Conservation (phyloP, 106 monocot species). For the Platanthera guangdongensis region DNA sequence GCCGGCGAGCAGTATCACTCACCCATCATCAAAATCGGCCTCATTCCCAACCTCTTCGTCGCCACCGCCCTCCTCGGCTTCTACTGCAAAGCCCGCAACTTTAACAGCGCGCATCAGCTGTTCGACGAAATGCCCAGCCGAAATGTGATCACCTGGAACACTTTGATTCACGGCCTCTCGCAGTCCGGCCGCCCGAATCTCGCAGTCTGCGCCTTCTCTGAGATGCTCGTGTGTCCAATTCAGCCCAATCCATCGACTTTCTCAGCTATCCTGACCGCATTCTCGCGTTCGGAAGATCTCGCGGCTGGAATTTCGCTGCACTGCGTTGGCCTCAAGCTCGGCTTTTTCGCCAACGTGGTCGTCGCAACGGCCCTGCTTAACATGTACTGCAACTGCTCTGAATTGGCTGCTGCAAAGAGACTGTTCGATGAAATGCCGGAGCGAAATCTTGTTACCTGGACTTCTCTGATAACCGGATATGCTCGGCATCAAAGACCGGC, state of each 20-base stretch:
- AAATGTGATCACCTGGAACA: conserved; percentile 4
- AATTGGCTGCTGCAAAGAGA: conserved; percentile 21
- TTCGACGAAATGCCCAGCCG: conserved; percentile 2
- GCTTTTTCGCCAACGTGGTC: conserved; percentile 30
- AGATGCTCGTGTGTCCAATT: conserved; percentile 5
- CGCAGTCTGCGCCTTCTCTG: not conserved
- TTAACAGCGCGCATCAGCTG: not conserved
- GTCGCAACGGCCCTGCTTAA: conserved; percentile 40
- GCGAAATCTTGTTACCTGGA: conserved; percentile 50
- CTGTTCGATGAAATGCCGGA: conserved; percentile 48
- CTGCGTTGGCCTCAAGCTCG: conserved; percentile 22
- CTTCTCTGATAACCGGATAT: conserved; percentile 39
- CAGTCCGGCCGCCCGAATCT: not conserved
- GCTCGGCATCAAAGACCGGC: conserved; percentile 3
- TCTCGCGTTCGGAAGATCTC: conserved; percentile 4
- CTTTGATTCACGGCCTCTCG: conserved; percentile 1
- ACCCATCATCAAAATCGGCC: conserved; percentile 24
- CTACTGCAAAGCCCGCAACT: conserved; percentile 18
- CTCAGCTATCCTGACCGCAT: conserved; percentile 27
- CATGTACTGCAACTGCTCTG: conserved; percentile 34
- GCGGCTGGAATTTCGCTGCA: conserved; percentile 20
- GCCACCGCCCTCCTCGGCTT: conserved; percentile 22
- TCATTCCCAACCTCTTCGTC: conserved; percentile 32
- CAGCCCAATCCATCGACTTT: conserved; percentile 21
- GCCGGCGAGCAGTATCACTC: conserved; percentile 20